phyloP scores from a whole-genome alignment of 1,284 basidiomycete genomes.

The Retiboletus fuscus region DNA sequence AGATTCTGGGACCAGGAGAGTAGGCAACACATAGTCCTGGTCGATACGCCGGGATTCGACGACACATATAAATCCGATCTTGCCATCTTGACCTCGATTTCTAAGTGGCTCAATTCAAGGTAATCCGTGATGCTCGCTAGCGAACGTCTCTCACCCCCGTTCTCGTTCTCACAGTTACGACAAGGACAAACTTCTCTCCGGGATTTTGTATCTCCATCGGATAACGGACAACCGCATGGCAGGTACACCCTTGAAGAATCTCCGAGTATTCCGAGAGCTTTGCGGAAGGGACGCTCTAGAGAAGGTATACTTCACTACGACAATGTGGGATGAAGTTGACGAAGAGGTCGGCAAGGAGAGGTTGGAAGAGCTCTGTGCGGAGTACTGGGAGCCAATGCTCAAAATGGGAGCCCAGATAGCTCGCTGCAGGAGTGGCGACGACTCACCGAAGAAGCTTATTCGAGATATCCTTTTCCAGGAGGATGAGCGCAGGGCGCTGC shows the following conservation, averaged over 20 bases:
- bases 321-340: too few species aligned
- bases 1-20: constrained; percentile 18
- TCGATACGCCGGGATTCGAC: constrained; percentile 34
- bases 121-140: constrained; percentile 2
- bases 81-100: constrained; percentile 38
- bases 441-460: constrained; percentile 6
- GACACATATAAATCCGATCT: constrained; percentile 33
- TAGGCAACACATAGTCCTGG: constrained; percentile 15
- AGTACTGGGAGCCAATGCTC: constrained; percentile 22
- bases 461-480: neutral
- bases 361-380: constrained; percentile 7
- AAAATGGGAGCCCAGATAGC: neutral
- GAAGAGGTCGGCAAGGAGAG: constrained; percentile 11
- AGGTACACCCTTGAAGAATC: too few species aligned
- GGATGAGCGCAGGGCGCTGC: neutral
- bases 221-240: too few species aligned
- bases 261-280: too few species aligned
- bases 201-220: too few species aligned
- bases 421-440: neutral
- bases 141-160: neutral
- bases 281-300: too few species aligned
- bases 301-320: too few species aligned
- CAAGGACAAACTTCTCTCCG: too few species aligned
- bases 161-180: constrained; percentile 49
- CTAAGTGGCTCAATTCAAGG: constrained; percentile 38